phyloP scores from a whole-genome alignment of 768 basidiomycete species.

The Lanmaoa rubissima region DNA sequence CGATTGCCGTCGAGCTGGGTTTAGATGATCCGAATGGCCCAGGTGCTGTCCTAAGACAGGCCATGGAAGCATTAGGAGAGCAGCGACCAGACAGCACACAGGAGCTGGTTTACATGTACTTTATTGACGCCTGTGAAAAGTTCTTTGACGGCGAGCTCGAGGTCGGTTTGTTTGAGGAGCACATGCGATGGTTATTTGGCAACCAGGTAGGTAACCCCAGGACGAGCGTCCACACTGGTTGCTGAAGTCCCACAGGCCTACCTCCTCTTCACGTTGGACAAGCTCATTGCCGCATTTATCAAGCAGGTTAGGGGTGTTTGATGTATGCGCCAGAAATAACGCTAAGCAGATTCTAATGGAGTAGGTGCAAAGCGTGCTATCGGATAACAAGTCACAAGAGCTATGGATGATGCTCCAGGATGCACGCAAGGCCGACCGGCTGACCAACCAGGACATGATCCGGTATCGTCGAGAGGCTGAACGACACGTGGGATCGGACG shows the following conservation, averaged over 20 bases:
- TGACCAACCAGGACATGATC: constrained; percentile 65
- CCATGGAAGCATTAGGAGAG: constrained; percentile 58
- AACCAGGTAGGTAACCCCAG: constrained; percentile 57
- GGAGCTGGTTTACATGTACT: constrained; percentile 82
- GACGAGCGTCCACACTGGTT: not conserved
- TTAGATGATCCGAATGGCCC: constrained; percentile 82
- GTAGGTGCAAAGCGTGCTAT: constrained; percentile 82
- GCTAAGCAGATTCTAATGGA: constrained; percentile 5
- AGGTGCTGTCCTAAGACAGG: constrained; percentile 62
- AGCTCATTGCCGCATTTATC: constrained; percentile 81
- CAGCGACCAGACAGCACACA: constrained; percentile 44
- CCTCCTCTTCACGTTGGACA: constrained; percentile 91
- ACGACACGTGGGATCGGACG: constrained; percentile 68
- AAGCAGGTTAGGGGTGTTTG: constrained; percentile 68
- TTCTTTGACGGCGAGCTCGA: constrained; percentile 93
- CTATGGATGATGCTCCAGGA: constrained; percentile 73
- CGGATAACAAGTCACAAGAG: constrained; percentile 85
- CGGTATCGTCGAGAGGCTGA: constrained; percentile 81
- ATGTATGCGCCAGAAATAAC: not conserved
- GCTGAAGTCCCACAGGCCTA: constrained; percentile 66
- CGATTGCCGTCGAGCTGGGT: constrained; percentile 79
- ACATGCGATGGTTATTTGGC: constrained; percentile 92
- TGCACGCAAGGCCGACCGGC: constrained; percentile 50
- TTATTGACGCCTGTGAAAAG: constrained; percentile 89
- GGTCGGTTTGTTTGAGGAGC: constrained; percentile 90